Evolutionary conservation across 2,329 filamentous ascomycete species (phyloP), one percentile per base, ranked within the genome.

Genomic region (Penicillium digitatum): DNA sequence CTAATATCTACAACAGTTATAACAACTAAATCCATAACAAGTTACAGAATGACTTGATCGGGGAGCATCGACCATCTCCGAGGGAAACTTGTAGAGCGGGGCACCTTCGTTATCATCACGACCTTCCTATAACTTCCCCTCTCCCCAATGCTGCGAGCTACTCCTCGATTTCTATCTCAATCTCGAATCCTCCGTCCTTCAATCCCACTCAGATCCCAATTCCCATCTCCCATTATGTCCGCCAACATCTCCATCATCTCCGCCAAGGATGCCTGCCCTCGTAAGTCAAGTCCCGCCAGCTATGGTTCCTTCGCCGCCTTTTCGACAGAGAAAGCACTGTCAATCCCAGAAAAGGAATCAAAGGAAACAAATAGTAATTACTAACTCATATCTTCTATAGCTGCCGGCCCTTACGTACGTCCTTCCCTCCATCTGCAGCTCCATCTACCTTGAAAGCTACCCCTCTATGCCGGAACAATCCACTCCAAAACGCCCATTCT

Each of bases 191-290:
- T 60, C 43, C 52, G 37, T 45, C 51, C 49, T 31, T 34, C 45
- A 37, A 52, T 45, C 32, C 52, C 16, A 14, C 22, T 18, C 45
- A 50, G 48, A 26, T 51, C 57, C 44, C 62, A 64, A 55, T 48
- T 45, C 35, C 29, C 43, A 22, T 32, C 53, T 18, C 12, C 51
- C 52, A 62, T 54, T 54, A 75, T 75, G 73, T 72, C 73, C 63
- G 64, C 67, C 55, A 56, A 62, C 57, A 68, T 76, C 64, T 71
- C 70, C 38, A 58, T 65, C 47, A 66, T 78, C 61, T 72, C 72
- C 57, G 67, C 75, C 34, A 71, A 73, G 64, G 72, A 75, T 54
- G 76, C 76, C 48, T 76, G 74, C 64, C 76, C 76, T 67, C 75
- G 76, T 78, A 70, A 66, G 75, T 72, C 32, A 26, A 29, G 11